Conservation (phyloP, 495 filamentous ascomycete genomes). For the Oleoguttula mirabilis region DNA sequence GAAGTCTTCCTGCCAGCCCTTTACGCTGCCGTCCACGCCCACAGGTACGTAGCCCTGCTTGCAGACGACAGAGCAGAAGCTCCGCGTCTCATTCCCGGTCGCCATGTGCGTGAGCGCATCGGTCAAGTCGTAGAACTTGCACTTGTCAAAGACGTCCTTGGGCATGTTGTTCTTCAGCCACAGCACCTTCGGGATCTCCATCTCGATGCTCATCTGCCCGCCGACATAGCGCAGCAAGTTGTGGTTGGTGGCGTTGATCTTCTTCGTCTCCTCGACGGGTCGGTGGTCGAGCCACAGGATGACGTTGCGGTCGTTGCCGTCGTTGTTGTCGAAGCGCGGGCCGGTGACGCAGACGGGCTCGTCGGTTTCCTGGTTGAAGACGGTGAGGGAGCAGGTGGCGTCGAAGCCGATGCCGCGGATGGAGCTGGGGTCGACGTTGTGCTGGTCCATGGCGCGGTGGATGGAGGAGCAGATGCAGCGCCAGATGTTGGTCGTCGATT, state of each 20-base stretch:
- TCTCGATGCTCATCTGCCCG: conserved; percentile 94
- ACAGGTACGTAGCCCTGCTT: conserved; percentile 94
- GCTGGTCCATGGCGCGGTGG: conserved; percentile 61
- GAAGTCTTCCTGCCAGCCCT: conserved; percentile 97
- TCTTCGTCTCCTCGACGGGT: conserved; percentile 72
- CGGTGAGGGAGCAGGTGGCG: conserved; percentile 87
- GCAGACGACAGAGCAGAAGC: conserved; percentile 87
- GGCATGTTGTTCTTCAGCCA: conserved; percentile 99
- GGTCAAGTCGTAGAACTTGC: conserved; percentile 90
- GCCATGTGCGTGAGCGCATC: conserved; percentile 94
- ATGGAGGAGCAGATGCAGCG: conserved; percentile 74
- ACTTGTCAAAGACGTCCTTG: conserved; percentile 72
- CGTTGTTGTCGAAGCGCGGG: conserved; percentile 61
- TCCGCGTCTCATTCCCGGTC: conserved; percentile 83
- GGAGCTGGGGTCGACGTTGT: conserved; percentile 56
- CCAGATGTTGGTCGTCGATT: conserved; percentile 98
- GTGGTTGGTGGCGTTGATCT: conserved; percentile 86
- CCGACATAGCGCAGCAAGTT: conserved; percentile 92
- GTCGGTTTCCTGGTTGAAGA: conserved; percentile 79
- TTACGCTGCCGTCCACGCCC: conserved; percentile 91
- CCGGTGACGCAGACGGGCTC: conserved; percentile 81
- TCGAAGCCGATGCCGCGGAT: conserved; percentile 91
- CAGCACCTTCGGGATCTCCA: conserved; percentile 95
- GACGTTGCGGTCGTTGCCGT: conserved; percentile 72
- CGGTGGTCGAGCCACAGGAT: conserved; percentile 91